Evolutionary conservation across 2,329 filamentous ascomycete genomes (phyloP), one percentile per base, ranked within the genome.

Genomic region (Monilinia fructicola): DNA sequence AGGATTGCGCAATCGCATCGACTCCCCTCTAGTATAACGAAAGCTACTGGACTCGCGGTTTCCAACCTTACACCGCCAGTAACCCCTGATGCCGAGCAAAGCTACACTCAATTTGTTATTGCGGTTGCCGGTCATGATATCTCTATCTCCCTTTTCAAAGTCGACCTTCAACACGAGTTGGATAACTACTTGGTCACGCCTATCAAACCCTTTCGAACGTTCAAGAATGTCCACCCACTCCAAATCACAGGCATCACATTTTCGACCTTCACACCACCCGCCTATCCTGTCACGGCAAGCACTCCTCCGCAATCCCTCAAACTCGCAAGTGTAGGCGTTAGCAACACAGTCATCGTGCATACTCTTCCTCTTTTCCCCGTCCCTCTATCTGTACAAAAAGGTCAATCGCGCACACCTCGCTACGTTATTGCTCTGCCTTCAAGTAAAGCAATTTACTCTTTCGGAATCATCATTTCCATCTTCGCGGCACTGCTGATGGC

Each of bases 101-200:
- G 85, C 63, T 87, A 90, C 67, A 85, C 88, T 56, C 92, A 97
- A 78, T 90, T 92, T 70, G 85, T 90, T 56, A 83, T 97, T 71
- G 93, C 93, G 9, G 87, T 96, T 18, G 90, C 91, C 3, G 90
- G 89, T 11, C 90, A 90, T 72, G 91, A 96, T 76, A 87, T 88
- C 68, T 92, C 91, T 14, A 88, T 97, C 70, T 86, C 86, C 6
- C 80, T 97, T 38, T 90, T 89, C 77, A 93, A 91, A 0, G 80
- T 96, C 67, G 90, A 96, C 70, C 90, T 92, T 75, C 81, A 81
- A 67, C 76, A 78, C 23, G 77, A 80, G 42, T 76, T 76, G 28
- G 76, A 77, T 11, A 76, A 86, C 56, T 81, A 83, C 52, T 76
- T 88, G 46, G 77, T 88, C 54, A 74, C 79, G 65, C 79, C 84